phyloP scores from a whole-genome alignment of 305 asterid genomes.

The Euphrasia arctica region DNA sequence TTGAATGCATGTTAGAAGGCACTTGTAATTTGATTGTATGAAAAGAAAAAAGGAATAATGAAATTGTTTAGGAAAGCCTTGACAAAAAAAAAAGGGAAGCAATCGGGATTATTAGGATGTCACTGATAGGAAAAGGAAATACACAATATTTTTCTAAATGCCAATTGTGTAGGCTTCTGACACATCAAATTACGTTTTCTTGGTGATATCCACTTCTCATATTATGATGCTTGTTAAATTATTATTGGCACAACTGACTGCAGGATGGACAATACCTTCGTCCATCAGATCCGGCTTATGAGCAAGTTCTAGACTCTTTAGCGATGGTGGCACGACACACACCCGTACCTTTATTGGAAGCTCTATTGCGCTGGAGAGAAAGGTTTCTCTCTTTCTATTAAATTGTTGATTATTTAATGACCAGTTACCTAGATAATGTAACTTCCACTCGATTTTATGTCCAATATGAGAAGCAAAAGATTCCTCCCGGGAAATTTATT shows the following conservation, averaged over 20 bases:
- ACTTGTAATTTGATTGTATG: constrained; percentile 20
- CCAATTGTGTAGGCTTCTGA: constrained; percentile 10
- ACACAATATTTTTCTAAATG: constrained; percentile 4
- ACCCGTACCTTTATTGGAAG: constrained; percentile 96
- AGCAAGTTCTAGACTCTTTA: constrained; percentile 96
- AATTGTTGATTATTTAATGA: constrained; percentile 15
- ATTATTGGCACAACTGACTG: constrained; percentile 27
- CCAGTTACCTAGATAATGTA: constrained; percentile 11
- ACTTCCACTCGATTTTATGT: constrained; percentile 19
- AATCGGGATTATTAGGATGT: constrained; percentile 18
- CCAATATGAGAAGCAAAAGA: not conserved
- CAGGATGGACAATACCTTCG: constrained; percentile 99
- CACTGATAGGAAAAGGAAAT: constrained; percentile 14
- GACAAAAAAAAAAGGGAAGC: constrained; percentile 13
- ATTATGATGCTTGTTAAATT: constrained; percentile 19
- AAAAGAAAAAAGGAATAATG: not conserved
- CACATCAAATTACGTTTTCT: constrained; percentile 12
- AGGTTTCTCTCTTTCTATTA: constrained; percentile 46
- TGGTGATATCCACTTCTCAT: constrained; percentile 11
- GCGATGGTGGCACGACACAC: constrained; percentile 99
- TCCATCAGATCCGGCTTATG: constrained; percentile 98
- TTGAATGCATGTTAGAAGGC: constrained; percentile 17
- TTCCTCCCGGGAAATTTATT: constrained; percentile 6
- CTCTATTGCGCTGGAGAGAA: constrained; percentile 96
- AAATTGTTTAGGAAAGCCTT: constrained; percentile 14